Evolutionary conservation across 2,329 filamentous ascomycete genomes (phyloP), one percentile per base, ranked within the genome.

Genomic region (Fusarium pseudoanthophilum): DNA sequence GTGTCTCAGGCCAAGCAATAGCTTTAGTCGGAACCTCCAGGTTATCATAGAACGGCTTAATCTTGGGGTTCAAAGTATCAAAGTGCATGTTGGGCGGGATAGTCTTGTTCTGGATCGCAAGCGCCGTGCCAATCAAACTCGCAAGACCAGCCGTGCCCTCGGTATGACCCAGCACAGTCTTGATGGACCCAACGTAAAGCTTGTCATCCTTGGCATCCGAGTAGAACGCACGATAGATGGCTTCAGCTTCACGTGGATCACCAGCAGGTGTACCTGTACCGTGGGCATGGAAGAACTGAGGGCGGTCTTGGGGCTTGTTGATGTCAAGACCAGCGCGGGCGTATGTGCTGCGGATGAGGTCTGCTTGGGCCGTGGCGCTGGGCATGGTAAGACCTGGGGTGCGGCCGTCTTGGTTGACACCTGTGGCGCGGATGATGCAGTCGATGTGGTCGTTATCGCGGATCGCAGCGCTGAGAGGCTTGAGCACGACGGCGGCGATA

Each of bases 21-120:
- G 37, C 36, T 2, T 24, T 18, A 0, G 26, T 42, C 21, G 53
- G 37, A 10, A 56, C 37, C 37, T 56, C 36, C 2, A 56, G 1
- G 21, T 40, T 40, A 11, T 32, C 15, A 8, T 56, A 56, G 2
- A 40, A 56, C 1, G 53, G 37, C 26, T 42, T 39, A 3, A 56
- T 15, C 26, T 42, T 42, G 0, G 53, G 37, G 9, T 56, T 56
- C 11, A 56, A n/a, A 15, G n/a, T 15, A 14, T 24, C 15, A 24
- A 56, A 42, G 11, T 56, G 53, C 37, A 56, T 28, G 8, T 56
- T 56, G 4, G 53, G 53, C 3, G 53, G 53, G n/a, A 56, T 43
- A n/a, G 28, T 42, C 11, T n/a, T 30, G 1, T 40, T 42, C 21
- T 56, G 53, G 8, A 56, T 30, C 8, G 53, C 53, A 15, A 56